phyloP scores from a whole-genome alignment of 345 rosid species.

The Syzygium aqueum region DNA sequence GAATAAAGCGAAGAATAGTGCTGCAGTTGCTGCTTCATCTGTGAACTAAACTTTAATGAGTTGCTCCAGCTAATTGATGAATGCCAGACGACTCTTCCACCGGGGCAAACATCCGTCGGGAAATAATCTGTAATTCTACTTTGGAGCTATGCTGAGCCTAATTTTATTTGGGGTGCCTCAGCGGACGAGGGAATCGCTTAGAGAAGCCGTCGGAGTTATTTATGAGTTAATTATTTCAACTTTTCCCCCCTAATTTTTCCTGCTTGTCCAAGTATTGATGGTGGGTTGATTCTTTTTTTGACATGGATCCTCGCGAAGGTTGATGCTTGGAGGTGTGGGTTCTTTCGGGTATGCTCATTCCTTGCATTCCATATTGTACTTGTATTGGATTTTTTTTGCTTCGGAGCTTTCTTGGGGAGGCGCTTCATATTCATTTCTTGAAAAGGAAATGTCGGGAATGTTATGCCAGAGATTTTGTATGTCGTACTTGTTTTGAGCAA shows the following conservation, averaged over 20 bases:
- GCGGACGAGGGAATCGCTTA: conserved; percentile 9
- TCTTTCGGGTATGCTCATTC: background rate
- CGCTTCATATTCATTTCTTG: background rate
- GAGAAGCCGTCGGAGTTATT: conserved; percentile 6
- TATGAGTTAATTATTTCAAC: background rate
- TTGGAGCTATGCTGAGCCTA: conserved; percentile 22
- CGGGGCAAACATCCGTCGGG: background rate
- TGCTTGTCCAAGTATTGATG: conserved; percentile 6
- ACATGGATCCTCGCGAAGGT: conserved; percentile 2
- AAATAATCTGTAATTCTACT: conserved; percentile 4
- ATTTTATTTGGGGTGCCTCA: conserved; percentile 30
- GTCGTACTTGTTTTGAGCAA: background rate
- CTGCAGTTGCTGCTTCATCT: background rate
- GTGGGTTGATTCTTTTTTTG: conserved; percentile 8
- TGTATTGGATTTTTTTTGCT: background rate
- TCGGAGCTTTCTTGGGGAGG: background rate
- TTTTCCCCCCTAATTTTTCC: background rate
- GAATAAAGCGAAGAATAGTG: background rate
- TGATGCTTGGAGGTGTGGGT: conserved; percentile 6
- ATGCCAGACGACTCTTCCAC: background rate
- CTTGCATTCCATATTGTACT: background rate
- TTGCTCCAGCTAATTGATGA: conserved; percentile 3
- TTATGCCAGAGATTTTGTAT: background rate
- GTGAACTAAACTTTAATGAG: background rate
- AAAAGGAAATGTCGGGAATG: background rate